Evolutionary conservation across 1,139 yeast species (phyloP).

Genomic region (Groenewaldozyma sp.): DNA sequence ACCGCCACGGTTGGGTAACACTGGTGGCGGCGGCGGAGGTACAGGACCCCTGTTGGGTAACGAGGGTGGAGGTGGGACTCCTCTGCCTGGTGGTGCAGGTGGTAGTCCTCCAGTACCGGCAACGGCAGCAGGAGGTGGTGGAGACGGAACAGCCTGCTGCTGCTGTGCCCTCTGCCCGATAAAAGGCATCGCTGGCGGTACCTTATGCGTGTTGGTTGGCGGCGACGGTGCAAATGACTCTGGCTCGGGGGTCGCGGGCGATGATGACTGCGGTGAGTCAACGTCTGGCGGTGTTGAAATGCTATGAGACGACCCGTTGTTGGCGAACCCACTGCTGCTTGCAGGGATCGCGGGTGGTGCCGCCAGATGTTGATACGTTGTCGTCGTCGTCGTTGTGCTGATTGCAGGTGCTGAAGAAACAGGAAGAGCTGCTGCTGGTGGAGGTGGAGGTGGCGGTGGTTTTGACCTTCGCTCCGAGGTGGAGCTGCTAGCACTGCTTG

Average conservation of each 20-base stretch:
- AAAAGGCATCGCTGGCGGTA: constrained; percentile 27
- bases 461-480: constrained; percentile 13
- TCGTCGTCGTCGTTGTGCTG: no score
- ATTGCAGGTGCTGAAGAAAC: constrained; percentile 18
- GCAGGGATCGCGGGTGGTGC: constrained; percentile 16
- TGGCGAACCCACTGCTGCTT: constrained; percentile 11
- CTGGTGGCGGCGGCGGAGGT: constrained; percentile 20
- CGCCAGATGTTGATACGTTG: no score
- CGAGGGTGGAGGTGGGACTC: constrained; percentile 18
- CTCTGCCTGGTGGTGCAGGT: constrained; percentile 28
- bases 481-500: constrained; percentile 14
- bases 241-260: constrained; percentile 16
- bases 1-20: constrained; percentile 11
- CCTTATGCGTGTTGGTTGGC: constrained; percentile 32
- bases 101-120: constrained; percentile 10
- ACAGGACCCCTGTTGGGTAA: constrained; percentile 21
- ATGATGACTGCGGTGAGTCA: constrained; percentile 12
- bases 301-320: constrained; percentile 17
- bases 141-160: constrained; percentile 13
- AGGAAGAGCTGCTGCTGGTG: constrained; percentile 20
- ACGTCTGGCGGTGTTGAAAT: no score
- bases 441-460: constrained; percentile 32
- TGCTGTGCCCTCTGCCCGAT: constrained; percentile 21
- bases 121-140: constrained; percentile 19
- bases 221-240: constrained; percentile 28